Conservation (phyloP, 352 stramenopile genomes). For the Pythium sp. region DNA sequence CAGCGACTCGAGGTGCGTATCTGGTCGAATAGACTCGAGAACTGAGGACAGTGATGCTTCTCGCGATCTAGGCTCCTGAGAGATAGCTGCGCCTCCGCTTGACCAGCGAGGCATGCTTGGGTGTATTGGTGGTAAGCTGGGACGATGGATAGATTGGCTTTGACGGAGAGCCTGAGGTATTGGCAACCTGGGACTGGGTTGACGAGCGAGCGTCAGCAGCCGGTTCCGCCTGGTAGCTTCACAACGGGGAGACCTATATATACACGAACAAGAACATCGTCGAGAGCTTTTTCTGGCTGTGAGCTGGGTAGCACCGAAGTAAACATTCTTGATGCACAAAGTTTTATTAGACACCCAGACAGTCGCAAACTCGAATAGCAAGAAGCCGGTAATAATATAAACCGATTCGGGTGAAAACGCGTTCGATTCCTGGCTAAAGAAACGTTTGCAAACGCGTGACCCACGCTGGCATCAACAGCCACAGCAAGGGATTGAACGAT, state of each 20-base stretch:
- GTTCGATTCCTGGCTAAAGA: not conserved
- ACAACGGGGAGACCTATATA: not conserved
- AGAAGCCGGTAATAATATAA: not conserved
- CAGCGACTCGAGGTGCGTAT: constrained; percentile 1
- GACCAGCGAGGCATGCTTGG: not conserved
- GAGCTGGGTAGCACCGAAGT: not conserved
- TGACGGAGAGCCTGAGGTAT: not conserved
- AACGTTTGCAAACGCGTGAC: not conserved
- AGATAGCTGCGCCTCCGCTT: not conserved
- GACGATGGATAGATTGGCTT: not conserved
- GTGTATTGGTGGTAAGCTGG: not conserved
- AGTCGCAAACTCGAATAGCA: not conserved
- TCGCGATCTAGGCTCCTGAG: not conserved
- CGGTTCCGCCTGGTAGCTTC: not conserved
- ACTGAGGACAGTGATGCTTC: not conserved
- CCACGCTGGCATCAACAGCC: not conserved
- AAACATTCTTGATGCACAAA: not conserved
- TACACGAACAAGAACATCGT: not conserved
- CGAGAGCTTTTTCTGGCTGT: not conserved
- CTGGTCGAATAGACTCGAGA: not conserved
- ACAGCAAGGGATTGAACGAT: not conserved
- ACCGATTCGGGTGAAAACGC: not conserved
- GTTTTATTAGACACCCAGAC: not conserved
- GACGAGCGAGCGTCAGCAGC: not conserved
- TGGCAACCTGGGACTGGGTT: not conserved